A percentile compares a stretch with the other conserved stretches of the same genome.
phyloP scores from a whole-genome alignment of 345 rosid genomes.

The Pistacia integerrima region DNA sequence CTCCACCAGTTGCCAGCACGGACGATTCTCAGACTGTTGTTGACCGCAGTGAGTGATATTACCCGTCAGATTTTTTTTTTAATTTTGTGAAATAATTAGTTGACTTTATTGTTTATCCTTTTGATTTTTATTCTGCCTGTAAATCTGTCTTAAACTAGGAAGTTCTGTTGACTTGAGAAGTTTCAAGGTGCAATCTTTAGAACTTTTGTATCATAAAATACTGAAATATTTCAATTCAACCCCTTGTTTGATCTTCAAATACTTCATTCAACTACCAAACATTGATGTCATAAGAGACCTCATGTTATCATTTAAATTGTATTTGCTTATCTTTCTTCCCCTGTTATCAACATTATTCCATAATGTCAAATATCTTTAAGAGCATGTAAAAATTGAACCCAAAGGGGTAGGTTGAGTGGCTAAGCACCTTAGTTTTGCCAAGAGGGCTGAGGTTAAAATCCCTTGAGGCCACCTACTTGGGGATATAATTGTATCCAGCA shows the following conservation, averaged over 20 bases:
- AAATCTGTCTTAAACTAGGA: background rate
- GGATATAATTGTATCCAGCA: no score
- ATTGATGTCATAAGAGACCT: background rate
- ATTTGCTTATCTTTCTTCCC: background rate
- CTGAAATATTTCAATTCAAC: background rate
- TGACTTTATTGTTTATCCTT: no score
- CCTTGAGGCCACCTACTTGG: no score
- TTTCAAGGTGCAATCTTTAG: background rate
- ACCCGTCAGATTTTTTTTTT: background rate
- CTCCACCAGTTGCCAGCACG: conserved; percentile 36
- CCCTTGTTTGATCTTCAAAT: background rate
- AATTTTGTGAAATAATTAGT: background rate
- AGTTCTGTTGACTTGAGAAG: background rate
- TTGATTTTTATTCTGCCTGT: background rate
- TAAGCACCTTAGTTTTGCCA: no score
- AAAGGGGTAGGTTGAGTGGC: background rate
- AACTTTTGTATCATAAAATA: background rate
- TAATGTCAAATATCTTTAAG: background rate
- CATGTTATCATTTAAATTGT: background rate
- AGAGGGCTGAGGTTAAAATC: no score
- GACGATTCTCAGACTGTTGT: conserved; percentile 40
- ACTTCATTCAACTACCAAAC: background rate
- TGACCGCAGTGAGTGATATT: conserved; percentile 59
- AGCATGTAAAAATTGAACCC: background rate
- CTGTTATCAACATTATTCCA: background rate